These are phyloP conservation scores for Aureobasidium sp. DNA, from an alignment of 2,329 filamentous ascomycete genomes.

Conservation along the genomic window DNA sequence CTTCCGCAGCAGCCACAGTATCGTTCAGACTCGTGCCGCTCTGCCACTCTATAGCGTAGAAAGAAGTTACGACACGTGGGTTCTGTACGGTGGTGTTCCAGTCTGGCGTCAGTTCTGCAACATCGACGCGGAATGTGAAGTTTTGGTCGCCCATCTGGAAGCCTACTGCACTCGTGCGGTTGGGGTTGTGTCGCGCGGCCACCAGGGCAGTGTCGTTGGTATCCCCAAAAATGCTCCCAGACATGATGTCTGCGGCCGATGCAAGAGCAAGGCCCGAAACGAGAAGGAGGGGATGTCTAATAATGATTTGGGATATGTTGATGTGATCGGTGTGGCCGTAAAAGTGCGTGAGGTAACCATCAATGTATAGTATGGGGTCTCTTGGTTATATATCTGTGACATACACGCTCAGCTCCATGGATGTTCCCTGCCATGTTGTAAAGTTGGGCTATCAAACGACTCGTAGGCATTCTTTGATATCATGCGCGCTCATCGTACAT, in stretches of 20 bases:
- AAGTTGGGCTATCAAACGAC: background rate
- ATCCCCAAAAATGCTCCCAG: background rate
- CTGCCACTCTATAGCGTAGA: background rate
- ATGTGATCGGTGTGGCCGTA: background rate
- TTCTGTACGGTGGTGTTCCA: background rate
- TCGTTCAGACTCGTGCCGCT: background rate
- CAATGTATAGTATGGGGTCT: background rate
- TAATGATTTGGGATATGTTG: background rate
- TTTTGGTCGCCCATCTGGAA: background rate
- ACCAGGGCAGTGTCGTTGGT: background rate
- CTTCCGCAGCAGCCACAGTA: background rate
- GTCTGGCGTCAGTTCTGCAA: background rate
- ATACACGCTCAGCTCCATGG: background rate
- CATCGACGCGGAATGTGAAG: constrained; percentile 1
- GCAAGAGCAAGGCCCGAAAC: background rate
- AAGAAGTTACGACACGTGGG: background rate
- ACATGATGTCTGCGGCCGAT: background rate
- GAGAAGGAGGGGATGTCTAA: background rate
- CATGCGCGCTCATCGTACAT: background rate
- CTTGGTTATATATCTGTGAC: background rate
- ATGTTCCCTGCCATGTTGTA: background rate
- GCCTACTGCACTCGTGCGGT: background rate
- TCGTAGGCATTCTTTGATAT: background rate
- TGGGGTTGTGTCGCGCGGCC: background rate
- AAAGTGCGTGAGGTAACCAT: background rate